A percentile compares a stretch with the other conserved stretches of the same genome.
Evolutionary conservation across 805 yeast species (phyloP).

Genomic region (Candida sonorensis): DNA sequence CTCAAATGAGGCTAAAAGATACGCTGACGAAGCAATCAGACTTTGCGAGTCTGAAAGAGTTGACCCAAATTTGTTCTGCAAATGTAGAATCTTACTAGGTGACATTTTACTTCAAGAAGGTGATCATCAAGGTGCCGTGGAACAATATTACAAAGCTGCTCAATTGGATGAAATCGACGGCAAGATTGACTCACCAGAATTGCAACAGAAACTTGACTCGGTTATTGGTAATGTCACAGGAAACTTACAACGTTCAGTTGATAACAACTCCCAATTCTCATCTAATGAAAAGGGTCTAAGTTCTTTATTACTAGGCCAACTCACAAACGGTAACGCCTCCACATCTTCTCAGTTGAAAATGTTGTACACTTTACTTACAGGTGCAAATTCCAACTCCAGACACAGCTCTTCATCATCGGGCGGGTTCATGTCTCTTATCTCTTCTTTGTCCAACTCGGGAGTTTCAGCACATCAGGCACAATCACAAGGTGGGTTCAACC

Average conservation of each 20-base stretch:
- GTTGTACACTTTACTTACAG: slow-evolving; percentile 18
- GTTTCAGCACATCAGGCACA: too few relatives aligned
- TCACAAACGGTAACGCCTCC: slow-evolving; percentile 20
- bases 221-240: slow-evolving; percentile 17
- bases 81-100: slow-evolving; percentile 21
- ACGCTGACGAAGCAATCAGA: slow-evolving; percentile 14
- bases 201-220: slow-evolving; percentile 21
- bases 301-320: slow-evolving; percentile 21
- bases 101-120: slow-evolving; percentile 21
- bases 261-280: slow-evolving; percentile 14
- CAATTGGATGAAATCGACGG: slow-evolving; percentile 28
- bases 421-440: too few relatives aligned
- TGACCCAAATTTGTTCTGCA: slow-evolving; percentile 23
- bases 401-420: too few relatives aligned
- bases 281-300: slow-evolving; percentile 25
- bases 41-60: slow-evolving; percentile 14
- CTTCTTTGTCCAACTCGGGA: too few relatives aligned
- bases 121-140: slow-evolving; percentile 19
- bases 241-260: slow-evolving; percentile 17
- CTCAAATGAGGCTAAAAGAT: slow-evolving; percentile 11
- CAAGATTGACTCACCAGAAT: slow-evolving; percentile 24
- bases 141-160: slow-evolving; percentile 24
- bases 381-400: too few relatives aligned
- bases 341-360: slow-evolving; percentile 21
- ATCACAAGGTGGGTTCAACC: slow-evolving; percentile 6